Base-by-base conservation (phyloP, 2,329 filamentous ascomycete genomes). In the Botrytis paeoniae region DNA sequence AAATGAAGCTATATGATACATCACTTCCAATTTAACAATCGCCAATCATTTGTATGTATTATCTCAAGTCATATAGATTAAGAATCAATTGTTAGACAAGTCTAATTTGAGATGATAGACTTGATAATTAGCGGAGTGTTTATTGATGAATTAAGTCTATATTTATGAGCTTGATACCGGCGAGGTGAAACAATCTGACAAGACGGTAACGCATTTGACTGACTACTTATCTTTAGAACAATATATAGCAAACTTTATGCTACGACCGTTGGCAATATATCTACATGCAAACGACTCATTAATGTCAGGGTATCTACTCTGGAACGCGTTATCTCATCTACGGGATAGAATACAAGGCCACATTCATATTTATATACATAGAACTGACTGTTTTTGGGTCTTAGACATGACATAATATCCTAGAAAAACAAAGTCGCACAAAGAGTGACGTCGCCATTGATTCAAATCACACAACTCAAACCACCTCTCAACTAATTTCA, bases 151-250 rank as follows among this genome's bases (percentile, higher is more conserved):
- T 18, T n/a, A 3, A 6, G 25, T 29, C 5, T 1, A 18, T n/a
- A 29, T 54, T 0, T 3, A 54, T 14, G 0, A 1, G 9, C 12
- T 29, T 3, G 2, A 1, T 10, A 14, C 10, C 22, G 48, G 10
- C 48, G 48, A 51, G 48, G 22, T 51, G 7, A 59, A 20, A 18
- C 10, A 9, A 32, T 32, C 18, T 18, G 20, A 18, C 3, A 20
- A 29, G n/a, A 29, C 10, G 7, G 7, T 59, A 59, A 22, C 20
- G 3, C 20, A 59, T 35, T 59, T 29, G 3, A 9, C 18, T 22
- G 16, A 12, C 16, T 59, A 0, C 2, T 35, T 37, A 22, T 20
- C 20, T 60, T 2, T 1, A 60, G 20, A 60, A 35, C 3, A 22
- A 60, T 22, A 0, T 35, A 12, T 35, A 12, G 1, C 6, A 18